Percentiles rank a stretch among this genome's conserved stretches.
Conservation (phyloP, 148 eudicot genomes). For the Rhododendron molle region DNA sequence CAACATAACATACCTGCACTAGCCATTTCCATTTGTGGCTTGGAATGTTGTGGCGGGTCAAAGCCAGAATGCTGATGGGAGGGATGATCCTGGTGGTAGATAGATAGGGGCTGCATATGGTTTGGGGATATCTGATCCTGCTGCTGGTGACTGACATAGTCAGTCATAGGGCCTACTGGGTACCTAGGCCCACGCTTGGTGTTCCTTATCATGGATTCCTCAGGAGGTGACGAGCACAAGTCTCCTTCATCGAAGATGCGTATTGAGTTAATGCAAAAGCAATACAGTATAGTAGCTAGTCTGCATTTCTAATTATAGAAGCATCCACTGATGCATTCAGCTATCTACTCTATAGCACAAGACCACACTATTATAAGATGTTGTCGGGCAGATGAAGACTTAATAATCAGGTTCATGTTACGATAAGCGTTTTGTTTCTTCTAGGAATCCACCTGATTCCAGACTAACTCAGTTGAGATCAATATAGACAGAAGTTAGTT, state of each 20-base stretch:
- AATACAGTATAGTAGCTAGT: neutral
- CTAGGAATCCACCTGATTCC: neutral
- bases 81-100: neutral
- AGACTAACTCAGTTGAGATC: neutral
- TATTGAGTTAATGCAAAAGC: neutral
- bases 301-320: neutral
- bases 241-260: neutral
- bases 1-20: conserved; percentile 10
- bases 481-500: neutral
- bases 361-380: neutral
- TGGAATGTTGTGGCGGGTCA: neutral
- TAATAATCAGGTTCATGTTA: neutral
- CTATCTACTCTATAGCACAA: neutral
- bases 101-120: neutral
- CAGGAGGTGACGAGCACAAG: conserved; percentile 13
- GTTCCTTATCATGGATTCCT: conserved; percentile 20
- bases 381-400: neutral
- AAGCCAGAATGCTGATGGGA: conserved; percentile 1
- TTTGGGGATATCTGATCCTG: conserved; percentile 13
- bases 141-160: conserved; percentile 7
- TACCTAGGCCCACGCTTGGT: conserved; percentile 13
- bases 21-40: conserved; percentile 4
- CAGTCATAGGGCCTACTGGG: conserved; percentile 12
- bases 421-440: neutral
- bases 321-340: neutral